These are phyloP conservation scores for Asterophora parasitica DNA, from an alignment of 768 basidiomycete species.

Conservation along the genomic window DNA sequence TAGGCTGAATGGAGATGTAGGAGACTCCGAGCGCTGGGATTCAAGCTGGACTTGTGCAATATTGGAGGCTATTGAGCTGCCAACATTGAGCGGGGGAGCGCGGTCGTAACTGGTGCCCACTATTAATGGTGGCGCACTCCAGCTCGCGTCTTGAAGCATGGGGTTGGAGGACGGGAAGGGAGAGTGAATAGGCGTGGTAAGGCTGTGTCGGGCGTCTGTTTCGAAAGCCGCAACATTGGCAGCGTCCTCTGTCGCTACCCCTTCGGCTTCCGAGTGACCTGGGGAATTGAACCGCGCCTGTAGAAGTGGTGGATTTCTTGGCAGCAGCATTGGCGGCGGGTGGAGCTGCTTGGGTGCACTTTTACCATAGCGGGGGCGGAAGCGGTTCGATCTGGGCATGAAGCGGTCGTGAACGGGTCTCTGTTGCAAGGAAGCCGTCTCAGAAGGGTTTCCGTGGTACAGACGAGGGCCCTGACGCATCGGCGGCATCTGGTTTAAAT, in stretches of 20 bases:
- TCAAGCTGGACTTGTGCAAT: not conserved
- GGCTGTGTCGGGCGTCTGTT: not conserved
- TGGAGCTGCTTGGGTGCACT: not conserved
- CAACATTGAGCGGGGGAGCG: conserved; percentile 1
- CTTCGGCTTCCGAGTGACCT: not conserved
- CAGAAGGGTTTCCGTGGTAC: not conserved
- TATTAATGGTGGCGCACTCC: conserved; percentile 2
- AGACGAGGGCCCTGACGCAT: not conserved
- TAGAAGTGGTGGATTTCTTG: not conserved
- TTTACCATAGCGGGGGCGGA: not conserved
- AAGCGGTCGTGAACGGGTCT: not conserved
- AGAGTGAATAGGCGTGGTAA: not conserved
- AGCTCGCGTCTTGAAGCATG: conserved; percentile 28
- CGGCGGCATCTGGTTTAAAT: not conserved
- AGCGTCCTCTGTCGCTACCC: not conserved
- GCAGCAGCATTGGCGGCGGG: not conserved
- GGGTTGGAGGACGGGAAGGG: conserved; percentile 31
- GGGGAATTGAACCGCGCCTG: not conserved
- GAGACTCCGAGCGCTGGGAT: conserved; percentile 2
- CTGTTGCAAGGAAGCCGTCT: not conserved
- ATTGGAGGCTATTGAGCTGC: not conserved
- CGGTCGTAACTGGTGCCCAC: conserved; percentile 2
- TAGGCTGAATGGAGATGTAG: not conserved
- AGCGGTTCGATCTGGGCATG: not conserved
- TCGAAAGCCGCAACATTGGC: conserved; percentile 2